Base-by-base conservation (phyloP, 805 yeast species). In the Saturnispora bothae region DNA sequence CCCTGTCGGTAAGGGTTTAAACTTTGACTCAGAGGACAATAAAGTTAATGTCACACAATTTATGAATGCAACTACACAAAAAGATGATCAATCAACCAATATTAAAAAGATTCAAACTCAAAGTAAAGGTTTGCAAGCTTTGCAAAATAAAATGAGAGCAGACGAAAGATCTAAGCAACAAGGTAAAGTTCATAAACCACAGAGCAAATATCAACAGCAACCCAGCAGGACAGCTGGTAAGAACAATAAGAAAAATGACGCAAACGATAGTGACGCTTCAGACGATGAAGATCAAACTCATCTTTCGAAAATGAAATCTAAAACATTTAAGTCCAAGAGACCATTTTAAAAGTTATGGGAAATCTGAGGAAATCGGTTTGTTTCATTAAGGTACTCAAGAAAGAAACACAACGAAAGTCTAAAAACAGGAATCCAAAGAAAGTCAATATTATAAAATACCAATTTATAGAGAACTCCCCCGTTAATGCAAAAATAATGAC, bases 1-100 rank as follows among this genome's bases (percentile, higher is more conserved):
- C 5, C 46, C 52, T 25, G 51, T 46, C 17, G 64, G 64, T 5
- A 44, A 52, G 3, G 64, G 64, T 4, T 40, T 59, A 4, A 39
- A 44, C 8, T 31, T 53, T 12, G 39, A 30, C 4, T 26, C 27
- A 4, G 36, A 28, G 14, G 33, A 26, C 10, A 12, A 19, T 15
- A 20, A 23, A n/a, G 38, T 35, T 5, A 39, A 41, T 2, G 39
- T 44, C 14, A 31, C 36, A 18, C 45, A 39, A 8, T 44, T 44
- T 34, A 28, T 44, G 34, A 41, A 18, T 22, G 27, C 14, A 27
- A 44, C 36, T 19, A 40, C 43, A 13, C 33, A 26, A 23, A 40
- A 36, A 37, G 32, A 40, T 19, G 28, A 17, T 27, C 6, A 40
- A 36, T 23, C 30, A 37, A 38, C 31, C 15, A 34, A 21, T 34